Percentiles rank a stretch among this genome's conserved stretches.
Conservation (phyloP, 2,329 filamentous ascomycete genomes). For the Fusarium irregulare region DNA sequence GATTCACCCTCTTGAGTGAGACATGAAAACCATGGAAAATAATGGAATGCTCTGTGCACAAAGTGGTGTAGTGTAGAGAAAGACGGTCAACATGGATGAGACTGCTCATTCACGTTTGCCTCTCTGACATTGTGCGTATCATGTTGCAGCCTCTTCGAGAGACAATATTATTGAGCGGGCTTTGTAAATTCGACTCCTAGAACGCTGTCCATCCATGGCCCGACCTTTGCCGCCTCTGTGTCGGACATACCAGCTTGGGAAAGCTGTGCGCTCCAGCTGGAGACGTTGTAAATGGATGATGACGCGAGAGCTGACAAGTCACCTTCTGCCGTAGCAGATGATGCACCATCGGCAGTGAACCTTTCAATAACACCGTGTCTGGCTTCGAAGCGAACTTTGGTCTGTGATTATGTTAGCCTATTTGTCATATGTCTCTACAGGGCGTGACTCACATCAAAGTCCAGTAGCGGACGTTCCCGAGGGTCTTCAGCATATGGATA, state of each 20-base stretch:
- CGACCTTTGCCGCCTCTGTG: conserved; percentile 40
- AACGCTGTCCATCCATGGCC: conserved; percentile 49
- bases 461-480: conserved; percentile 63
- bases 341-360: conserved; percentile 45
- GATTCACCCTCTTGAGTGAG: conserved; percentile 30
- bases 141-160: conserved; percentile 24
- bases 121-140: conserved; percentile 30
- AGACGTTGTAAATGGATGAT: conserved; percentile 41
- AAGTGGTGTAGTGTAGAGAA: conserved; percentile 35
- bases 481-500: conserved; percentile 69
- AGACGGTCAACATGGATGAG: conserved; percentile 5
- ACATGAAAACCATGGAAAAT: conserved; percentile 31
- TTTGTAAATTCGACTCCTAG: conserved; percentile 49
- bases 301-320: conserved; percentile 30
- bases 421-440: not conserved
- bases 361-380: conserved; percentile 53
- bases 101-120: conserved; percentile 22
- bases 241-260: conserved; percentile 42
- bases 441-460: conserved; percentile 55
- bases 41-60: conserved; percentile 21
- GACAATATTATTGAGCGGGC: conserved; percentile 27
- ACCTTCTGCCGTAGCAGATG: conserved; percentile 14
- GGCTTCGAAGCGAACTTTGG: conserved; percentile 52
- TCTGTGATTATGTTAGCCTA: conserved; percentile 36
- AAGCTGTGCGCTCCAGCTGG: conserved; percentile 45